Evolutionary conservation across 495 filamentous ascomycete genomes (phyloP).

Genomic region (Terfezia claveryi): DNA sequence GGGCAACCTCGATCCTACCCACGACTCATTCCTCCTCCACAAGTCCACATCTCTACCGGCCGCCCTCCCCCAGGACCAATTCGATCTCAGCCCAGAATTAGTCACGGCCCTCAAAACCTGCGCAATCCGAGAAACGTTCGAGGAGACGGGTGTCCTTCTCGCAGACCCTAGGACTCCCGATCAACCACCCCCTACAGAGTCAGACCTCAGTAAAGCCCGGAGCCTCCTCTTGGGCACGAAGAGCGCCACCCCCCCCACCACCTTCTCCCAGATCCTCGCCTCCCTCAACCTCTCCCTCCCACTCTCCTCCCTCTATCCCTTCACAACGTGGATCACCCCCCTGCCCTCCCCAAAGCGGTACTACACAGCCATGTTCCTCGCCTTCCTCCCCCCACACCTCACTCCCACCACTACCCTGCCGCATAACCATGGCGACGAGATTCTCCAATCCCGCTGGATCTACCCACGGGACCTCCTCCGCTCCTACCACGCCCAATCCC

Average conservation of each 20-base stretch:
- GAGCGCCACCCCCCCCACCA: neutral
- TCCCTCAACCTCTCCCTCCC: neutral
- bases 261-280: neutral
- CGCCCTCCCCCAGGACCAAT: constrained; percentile 22
- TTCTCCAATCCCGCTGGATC: constrained; percentile 61
- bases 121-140: constrained; percentile 79
- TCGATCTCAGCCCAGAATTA: neutral
- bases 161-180: constrained; percentile 40
- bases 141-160: constrained; percentile 68
- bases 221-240: neutral
- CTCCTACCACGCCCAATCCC: neutral
- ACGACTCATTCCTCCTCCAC: constrained; percentile 37
- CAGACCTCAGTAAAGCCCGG: constrained; percentile 33
- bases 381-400: constrained; percentile 46
- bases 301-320: constrained; percentile 46
- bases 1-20: constrained; percentile 52
- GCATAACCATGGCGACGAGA: constrained; percentile 65
- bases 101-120: constrained; percentile 22
- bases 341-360: constrained; percentile 47
- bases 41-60: constrained; percentile 31
- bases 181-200: constrained; percentile 34
- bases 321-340: constrained; percentile 84
- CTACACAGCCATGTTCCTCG: constrained; percentile 89
- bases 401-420: constrained; percentile 40
- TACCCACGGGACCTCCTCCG: constrained; percentile 30